Conservation (phyloP, 2,329 filamentous ascomycete genomes). For the Parastagonospora avenae region DNA sequence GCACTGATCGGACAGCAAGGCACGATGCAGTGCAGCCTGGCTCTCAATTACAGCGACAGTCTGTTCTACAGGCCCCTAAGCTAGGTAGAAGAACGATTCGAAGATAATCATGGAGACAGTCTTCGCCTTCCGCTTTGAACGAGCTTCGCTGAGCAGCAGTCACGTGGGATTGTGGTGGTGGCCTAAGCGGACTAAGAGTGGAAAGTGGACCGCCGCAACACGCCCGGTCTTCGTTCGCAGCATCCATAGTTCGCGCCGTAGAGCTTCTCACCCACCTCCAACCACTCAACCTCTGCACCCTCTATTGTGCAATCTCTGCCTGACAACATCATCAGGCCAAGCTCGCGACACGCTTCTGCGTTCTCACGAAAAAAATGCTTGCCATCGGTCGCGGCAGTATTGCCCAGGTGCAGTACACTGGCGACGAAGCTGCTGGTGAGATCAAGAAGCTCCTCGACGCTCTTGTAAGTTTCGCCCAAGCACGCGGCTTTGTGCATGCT, state of each 20-base stretch:
- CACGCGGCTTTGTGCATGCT: slow-evolving; percentile 6
- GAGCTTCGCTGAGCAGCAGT: not conserved
- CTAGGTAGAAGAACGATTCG: no score
- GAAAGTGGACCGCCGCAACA: not conserved
- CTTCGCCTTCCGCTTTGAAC: no score
- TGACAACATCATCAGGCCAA: not conserved
- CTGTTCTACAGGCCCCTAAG: no score
- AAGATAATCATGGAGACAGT: no score
- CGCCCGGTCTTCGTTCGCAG: slow-evolving; percentile 15
- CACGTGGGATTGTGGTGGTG: not conserved
- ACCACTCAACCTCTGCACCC: slow-evolving; percentile 7
- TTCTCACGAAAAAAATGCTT: slow-evolving; percentile 30
- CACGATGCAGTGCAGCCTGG: no score
- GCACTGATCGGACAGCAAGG: no score
- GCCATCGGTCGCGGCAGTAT: slow-evolving; percentile 37
- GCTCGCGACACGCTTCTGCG: not conserved
- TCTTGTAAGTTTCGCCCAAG: slow-evolving; percentile 64
- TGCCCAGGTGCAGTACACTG: slow-evolving; percentile 37
- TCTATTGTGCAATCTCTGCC: slow-evolving; percentile 9
- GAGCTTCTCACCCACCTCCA: slow-evolving; percentile 8
- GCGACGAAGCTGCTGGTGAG: slow-evolving; percentile 55
- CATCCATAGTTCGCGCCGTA: slow-evolving; percentile 7
- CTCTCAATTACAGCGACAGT: no score
- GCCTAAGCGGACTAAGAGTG: not conserved
- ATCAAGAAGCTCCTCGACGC: slow-evolving; percentile 78